A percentile compares a stretch with the other conserved stretches of the same genome.
Conservation (phyloP, 306 rosid species). For the Rosa multiflora region DNA sequence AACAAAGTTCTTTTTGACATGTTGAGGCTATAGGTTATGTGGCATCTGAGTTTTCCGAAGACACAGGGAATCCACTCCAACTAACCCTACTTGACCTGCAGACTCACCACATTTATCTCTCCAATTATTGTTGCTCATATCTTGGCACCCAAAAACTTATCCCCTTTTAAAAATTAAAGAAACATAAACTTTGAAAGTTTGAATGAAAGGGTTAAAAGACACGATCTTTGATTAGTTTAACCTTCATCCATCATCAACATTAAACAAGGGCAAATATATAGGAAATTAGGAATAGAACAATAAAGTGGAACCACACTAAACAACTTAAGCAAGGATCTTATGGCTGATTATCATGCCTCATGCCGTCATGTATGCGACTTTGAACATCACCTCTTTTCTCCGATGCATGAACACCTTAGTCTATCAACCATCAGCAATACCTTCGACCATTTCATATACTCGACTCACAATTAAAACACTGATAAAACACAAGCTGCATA, state of each 20-base stretch:
- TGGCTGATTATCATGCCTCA: neutral
- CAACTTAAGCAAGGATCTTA: neutral
- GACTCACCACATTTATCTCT: too few species aligned
- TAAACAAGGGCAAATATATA: neutral
- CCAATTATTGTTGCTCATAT: neutral
- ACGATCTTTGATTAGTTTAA: neutral
- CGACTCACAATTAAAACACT: neutral
- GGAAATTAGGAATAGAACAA: neutral
- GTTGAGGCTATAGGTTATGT: too few species aligned
- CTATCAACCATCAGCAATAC: neutral
- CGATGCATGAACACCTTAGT: neutral
- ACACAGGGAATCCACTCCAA: too few species aligned
- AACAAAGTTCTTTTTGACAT: too few species aligned
- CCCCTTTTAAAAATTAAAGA: too few species aligned
- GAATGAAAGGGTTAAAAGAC: neutral
- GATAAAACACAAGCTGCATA: slow-evolving; percentile 7
- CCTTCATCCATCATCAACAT: neutral
- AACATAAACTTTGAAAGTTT: neutral
- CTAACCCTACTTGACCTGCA: too few species aligned
- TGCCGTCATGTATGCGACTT: neutral
- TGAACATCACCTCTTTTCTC: neutral
- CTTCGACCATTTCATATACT: neutral
- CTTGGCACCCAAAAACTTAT: neutral
- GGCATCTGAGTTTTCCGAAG: too few species aligned
- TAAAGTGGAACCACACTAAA: neutral